These are phyloP conservation scores for Cystofilobasidium capitatum DNA, from an alignment of 768 basidiomycete species.

Conservation along the genomic window DNA sequence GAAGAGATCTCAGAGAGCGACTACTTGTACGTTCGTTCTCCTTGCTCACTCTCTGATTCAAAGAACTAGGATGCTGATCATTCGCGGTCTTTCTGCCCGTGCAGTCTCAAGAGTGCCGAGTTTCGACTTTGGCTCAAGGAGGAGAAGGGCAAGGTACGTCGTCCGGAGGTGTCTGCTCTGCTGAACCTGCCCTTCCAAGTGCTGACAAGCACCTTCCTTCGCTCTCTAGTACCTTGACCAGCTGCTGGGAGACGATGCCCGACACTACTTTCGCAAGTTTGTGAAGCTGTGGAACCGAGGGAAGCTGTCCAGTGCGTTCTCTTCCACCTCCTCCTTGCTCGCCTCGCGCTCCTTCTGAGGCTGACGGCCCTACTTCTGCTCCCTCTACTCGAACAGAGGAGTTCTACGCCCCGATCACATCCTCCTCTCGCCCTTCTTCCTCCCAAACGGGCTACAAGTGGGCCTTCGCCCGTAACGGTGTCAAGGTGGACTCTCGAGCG, in stretches of 20 bases:
- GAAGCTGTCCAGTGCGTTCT: conserved; percentile 1
- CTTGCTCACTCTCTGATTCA: too few species aligned
- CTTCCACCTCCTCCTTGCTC: background rate
- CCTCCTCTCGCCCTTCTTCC: conserved; percentile 17
- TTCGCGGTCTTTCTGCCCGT: background rate
- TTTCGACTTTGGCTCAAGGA: conserved; percentile 27
- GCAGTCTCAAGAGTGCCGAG: conserved; percentile 24
- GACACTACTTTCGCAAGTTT: conserved; percentile 26
- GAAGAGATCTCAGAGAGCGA: conserved; percentile 22
- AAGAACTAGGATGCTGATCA: too few species aligned
- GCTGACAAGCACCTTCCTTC: background rate
- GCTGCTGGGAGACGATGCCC: conserved; percentile 19
- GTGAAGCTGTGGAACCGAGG: conserved; percentile 26
- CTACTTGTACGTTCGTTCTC: conserved; percentile 16
- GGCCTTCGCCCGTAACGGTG: conserved; percentile 15
- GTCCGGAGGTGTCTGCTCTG: background rate
- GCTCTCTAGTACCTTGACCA: conserved; percentile 21
- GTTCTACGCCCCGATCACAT: conserved; percentile 9
- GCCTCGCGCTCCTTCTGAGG: background rate
- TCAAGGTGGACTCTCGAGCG: background rate
- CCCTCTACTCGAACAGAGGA: background rate
- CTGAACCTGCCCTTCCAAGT: too few species aligned
- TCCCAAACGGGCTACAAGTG: conserved; percentile 26
- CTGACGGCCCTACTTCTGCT: background rate
- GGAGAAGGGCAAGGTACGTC: conserved; percentile 22